phyloP scores from a whole-genome alignment of 2,329 filamentous ascomycete genomes.

The Fusarium bactridioides region DNA sequence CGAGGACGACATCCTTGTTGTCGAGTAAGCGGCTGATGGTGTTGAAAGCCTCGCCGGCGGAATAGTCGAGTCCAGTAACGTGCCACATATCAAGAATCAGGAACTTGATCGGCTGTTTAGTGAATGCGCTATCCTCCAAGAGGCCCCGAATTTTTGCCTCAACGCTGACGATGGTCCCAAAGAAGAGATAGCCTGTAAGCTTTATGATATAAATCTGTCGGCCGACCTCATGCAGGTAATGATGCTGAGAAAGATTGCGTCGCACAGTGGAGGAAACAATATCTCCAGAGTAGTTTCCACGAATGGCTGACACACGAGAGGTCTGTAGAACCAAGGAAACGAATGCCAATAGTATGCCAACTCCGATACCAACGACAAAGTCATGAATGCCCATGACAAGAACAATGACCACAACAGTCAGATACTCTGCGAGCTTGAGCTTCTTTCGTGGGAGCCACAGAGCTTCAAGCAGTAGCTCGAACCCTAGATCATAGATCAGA shows the following conservation, averaged over 20 bases:
- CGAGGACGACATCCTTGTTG: constrained; percentile 78
- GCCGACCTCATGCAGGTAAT: constrained; percentile 85
- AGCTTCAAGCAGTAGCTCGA: constrained; percentile 89
- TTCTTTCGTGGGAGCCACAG: constrained; percentile 89
- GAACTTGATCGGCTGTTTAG: constrained; percentile 82
- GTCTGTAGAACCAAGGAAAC: constrained; percentile 91
- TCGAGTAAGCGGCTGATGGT: constrained; percentile 86
- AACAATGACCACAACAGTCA: constrained; percentile 89
- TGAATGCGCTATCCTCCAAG: constrained; percentile 83
- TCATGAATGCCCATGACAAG: constrained; percentile 97
- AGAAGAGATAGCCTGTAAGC: constrained; percentile 94
- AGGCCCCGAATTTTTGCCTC: constrained; percentile 86
- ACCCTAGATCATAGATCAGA: constrained; percentile 92
- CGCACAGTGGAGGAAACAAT: constrained; percentile 92
- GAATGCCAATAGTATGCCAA: constrained; percentile 91
- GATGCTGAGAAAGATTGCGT: constrained; percentile 86
- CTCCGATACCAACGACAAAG: constrained; percentile 92
- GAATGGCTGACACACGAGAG: constrained; percentile 86
- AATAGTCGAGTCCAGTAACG: constrained; percentile 94
- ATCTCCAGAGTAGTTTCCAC: constrained; percentile 88
- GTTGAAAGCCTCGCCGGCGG: constrained; percentile 92
- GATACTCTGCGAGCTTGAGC: constrained; percentile 84
- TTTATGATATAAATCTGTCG: constrained; percentile 91
- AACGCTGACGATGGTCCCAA: constrained; percentile 95
- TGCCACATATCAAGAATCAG: constrained; percentile 88